Conservation (phyloP, 2,329 filamentous ascomycete species). For the Xylaria sp. region DNA sequence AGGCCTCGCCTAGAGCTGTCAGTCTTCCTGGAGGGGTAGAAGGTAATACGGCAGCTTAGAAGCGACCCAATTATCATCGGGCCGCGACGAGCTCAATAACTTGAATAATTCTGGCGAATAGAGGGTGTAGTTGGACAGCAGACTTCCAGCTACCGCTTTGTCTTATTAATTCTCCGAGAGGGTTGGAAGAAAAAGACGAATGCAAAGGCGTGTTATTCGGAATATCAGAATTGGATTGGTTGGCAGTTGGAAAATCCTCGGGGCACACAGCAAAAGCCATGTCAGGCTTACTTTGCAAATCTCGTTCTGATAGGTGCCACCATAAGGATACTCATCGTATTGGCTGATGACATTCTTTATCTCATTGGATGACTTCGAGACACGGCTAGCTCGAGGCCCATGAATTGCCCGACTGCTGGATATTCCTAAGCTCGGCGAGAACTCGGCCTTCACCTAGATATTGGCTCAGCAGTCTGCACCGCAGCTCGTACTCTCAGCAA, state of each 20-base stretch:
- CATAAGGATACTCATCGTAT: not conserved
- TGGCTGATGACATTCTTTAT: not conserved
- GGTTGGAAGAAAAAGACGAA: not conserved
- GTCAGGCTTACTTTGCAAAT: slow-evolving; percentile 20
- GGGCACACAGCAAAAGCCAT: slow-evolving; percentile 11
- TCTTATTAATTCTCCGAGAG: not conserved
- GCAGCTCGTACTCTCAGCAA: not conserved
- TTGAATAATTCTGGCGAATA: slow-evolving; percentile 4
- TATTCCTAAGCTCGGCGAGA: not conserved
- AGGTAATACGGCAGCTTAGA: slow-evolving; percentile 5
- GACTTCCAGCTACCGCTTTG: slow-evolving; percentile 3
- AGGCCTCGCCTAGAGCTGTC: slow-evolving; percentile 16
- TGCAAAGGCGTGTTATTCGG: slow-evolving; percentile 8
- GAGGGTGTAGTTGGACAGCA: not conserved
- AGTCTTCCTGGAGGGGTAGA: not conserved
- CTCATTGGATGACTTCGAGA: slow-evolving; percentile 3
- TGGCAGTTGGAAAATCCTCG: not conserved
- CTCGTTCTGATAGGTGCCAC: not conserved
- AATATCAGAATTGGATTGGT: slow-evolving; percentile 16
- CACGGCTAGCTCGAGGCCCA: not conserved
- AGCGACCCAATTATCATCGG: slow-evolving; percentile 1
- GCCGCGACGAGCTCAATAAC: not conserved
- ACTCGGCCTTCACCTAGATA: not conserved
- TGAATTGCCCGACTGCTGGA: not conserved
- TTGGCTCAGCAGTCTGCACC: not conserved